Evolutionary conservation across 1,139 yeast species (phyloP).

Genomic region (Scheffersomyces quercinus): DNA sequence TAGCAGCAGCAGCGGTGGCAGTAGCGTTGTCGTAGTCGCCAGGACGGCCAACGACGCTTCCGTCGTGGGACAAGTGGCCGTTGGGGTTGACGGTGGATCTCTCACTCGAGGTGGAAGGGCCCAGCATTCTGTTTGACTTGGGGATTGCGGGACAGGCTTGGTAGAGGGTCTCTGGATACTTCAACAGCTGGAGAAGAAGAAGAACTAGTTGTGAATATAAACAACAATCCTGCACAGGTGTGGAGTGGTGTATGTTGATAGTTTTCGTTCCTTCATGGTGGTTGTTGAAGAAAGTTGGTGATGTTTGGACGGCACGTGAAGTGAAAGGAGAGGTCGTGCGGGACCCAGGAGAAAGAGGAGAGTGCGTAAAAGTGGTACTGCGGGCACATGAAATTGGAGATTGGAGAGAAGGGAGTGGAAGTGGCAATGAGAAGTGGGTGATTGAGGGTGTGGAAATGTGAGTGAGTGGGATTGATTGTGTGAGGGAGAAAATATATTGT

Average conservation of each 20-base stretch:
- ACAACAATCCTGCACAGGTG: slow-evolving; percentile 1
- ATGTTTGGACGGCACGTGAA: not conserved
- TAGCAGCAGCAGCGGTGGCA: slow-evolving; percentile 23
- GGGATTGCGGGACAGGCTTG: not conserved
- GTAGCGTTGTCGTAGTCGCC: slow-evolving; percentile 17
- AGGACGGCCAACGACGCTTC: slow-evolving; percentile 4
- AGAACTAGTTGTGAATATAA: not conserved
- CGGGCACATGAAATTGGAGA: not conserved
- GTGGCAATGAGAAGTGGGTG: not conserved
- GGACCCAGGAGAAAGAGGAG: not conserved
- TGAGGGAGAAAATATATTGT: not conserved
- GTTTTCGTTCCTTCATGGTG: not conserved
- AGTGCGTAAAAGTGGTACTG: not conserved
- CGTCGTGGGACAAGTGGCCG: slow-evolving; percentile 10
- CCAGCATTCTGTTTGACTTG: slow-evolving; percentile 21
- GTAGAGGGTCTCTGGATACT: slow-evolving; percentile 2
- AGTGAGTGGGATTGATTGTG: not conserved
- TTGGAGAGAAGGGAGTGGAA: not conserved
- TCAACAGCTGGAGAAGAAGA: slow-evolving; percentile 1
- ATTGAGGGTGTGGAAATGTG: not conserved
- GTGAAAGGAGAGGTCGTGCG: not conserved
- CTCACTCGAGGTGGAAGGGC: slow-evolving; percentile 36
- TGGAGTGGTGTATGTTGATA: not conserved
- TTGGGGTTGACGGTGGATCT: slow-evolving; percentile 24
- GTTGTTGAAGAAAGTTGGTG: slow-evolving; percentile 1